Evolutionary conservation across 768 basidiomycete genomes (phyloP).

Genomic region (Podaxis rugospora): DNA sequence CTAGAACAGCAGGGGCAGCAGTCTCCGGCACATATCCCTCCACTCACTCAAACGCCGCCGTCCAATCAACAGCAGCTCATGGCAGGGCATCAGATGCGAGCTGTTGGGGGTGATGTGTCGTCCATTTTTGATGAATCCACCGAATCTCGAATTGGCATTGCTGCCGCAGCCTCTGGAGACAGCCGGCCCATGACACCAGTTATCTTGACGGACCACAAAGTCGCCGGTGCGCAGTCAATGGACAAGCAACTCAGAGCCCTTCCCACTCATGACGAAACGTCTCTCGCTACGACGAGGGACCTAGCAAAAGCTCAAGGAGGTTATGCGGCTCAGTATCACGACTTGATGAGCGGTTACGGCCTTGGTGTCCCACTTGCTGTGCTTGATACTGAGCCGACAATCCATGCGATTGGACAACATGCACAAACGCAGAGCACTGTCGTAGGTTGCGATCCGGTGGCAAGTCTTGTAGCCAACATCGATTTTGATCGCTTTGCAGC

Average conservation of each 20-base stretch:
- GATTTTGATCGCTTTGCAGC: neutral
- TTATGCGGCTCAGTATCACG: neutral
- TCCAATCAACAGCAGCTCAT: neutral
- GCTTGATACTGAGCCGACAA: neutral
- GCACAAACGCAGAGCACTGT: neutral
- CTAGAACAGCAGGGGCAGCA: neutral
- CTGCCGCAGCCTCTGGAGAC: neutral
- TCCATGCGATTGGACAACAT: neutral
- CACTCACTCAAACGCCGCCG: neutral
- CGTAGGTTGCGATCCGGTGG: neutral
- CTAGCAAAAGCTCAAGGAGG: neutral
- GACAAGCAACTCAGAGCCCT: neutral
- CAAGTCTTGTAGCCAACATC: neutral
- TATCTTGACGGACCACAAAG: neutral
- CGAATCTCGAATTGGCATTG: neutral
- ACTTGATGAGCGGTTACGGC: slow-evolving; percentile 4
- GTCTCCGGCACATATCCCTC: neutral
- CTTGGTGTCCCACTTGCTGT: slow-evolving; percentile 1
- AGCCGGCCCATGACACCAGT: neutral
- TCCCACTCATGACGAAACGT: neutral
- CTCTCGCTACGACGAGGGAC: neutral
- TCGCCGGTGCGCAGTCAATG: neutral
- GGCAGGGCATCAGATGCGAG: neutral
- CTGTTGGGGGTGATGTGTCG: neutral
- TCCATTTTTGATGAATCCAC: neutral